A percentile compares a stretch with the other conserved stretches of the same genome.
phyloP scores from a whole-genome alignment of 495 filamentous ascomycete genomes.

The Coniosporium apollinis region DNA sequence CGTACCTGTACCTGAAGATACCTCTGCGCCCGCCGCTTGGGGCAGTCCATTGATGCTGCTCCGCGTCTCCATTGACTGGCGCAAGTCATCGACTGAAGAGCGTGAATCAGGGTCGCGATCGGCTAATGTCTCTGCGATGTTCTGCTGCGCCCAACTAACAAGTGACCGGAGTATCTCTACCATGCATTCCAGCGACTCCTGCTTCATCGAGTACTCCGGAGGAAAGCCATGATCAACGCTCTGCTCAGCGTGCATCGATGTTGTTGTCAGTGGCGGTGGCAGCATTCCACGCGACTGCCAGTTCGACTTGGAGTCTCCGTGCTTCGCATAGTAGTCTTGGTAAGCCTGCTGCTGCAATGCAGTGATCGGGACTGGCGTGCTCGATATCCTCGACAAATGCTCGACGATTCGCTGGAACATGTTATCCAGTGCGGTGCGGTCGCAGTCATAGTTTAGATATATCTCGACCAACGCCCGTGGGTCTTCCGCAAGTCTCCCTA shows the following conservation, averaged over 20 bases:
- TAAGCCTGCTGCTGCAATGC: conserved; percentile 67
- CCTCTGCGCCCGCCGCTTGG: neutral
- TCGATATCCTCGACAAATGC: conserved; percentile 71
- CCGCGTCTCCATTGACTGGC: conserved; percentile 63
- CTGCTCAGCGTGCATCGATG: conserved; percentile 42
- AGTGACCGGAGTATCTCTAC: conserved; percentile 78
- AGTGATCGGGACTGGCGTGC: conserved; percentile 54
- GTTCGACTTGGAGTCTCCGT: conserved; percentile 33
- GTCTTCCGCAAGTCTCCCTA: conserved; percentile 71
- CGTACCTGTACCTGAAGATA: conserved; percentile 56
- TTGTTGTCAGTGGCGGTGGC: conserved; percentile 69
- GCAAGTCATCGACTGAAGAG: conserved; percentile 54
- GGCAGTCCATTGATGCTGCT: conserved; percentile 20
- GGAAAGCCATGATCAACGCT: conserved; percentile 55
- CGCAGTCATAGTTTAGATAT: conserved; percentile 98
- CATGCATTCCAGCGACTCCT: conserved; percentile 70
- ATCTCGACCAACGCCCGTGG: conserved; percentile 83
- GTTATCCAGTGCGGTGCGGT: conserved; percentile 80
- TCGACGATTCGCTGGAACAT: conserved; percentile 92
- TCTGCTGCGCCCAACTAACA: conserved; percentile 80
- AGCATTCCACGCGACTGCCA: conserved; percentile 75
- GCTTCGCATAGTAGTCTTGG: conserved; percentile 54
- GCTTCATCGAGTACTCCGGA: conserved; percentile 73
- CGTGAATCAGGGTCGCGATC: conserved; percentile 37
- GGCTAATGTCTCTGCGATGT: conserved; percentile 41